A percentile compares a stretch with the other conserved stretches of the same genome.
phyloP scores from a whole-genome alignment of 805 yeast genomes.

The Cyberlindnera galapagoensis region DNA sequence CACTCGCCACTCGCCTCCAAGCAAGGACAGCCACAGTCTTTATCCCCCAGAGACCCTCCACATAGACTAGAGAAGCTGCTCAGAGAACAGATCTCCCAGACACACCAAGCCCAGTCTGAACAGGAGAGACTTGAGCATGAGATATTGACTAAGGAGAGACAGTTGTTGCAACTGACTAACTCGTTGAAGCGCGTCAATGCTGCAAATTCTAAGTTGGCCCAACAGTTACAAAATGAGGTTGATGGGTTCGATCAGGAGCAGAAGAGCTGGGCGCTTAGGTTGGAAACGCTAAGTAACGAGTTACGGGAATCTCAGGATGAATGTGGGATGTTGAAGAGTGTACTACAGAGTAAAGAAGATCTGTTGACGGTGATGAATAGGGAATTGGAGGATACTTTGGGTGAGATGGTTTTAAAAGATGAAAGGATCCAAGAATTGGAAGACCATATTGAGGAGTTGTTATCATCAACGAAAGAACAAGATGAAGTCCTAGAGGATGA shows the following conservation, averaged over 20 bases:
- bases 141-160: constrained; percentile 23
- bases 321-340: background rate
- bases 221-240: constrained; percentile 11
- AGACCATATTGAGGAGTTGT: too few species aligned
- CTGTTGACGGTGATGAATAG: constrained; percentile 14
- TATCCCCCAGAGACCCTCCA: background rate
- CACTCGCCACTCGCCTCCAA: background rate
- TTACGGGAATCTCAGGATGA: constrained; percentile 1
- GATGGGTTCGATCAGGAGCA: constrained; percentile 15
- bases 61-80: constrained; percentile 17
- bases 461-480: too few species aligned
- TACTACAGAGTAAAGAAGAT: constrained; percentile 7
- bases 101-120: constrained; percentile 27
- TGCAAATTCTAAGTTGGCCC: constrained; percentile 9
- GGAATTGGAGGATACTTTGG: constrained; percentile 13
- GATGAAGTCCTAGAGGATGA: background rate
- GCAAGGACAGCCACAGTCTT: too few species aligned
- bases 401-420: constrained; percentile 8
- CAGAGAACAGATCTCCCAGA: constrained; percentile 18
- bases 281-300: constrained; percentile 12
- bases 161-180: constrained; percentile 8
- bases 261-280: constrained; percentile 7
- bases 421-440: background rate
- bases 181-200: constrained; percentile 7
- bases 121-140: constrained; percentile 31